phyloP scores from a whole-genome alignment of 148 eudicot genomes.

The Pharnaceum exiguum region DNA sequence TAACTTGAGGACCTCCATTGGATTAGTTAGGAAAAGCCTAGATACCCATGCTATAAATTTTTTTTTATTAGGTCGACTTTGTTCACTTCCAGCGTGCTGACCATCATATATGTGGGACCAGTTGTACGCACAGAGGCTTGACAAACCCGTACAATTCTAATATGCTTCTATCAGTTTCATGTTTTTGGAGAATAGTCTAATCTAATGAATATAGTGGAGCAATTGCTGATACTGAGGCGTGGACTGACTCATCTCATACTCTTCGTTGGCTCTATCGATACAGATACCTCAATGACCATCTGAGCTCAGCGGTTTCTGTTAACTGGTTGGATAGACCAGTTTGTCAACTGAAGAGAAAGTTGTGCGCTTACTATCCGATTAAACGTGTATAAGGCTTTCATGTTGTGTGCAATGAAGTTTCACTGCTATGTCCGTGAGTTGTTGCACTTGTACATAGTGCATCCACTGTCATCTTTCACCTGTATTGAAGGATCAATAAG shows the following conservation, averaged over 20 bases:
- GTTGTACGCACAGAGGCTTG: too few species aligned
- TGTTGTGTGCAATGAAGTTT: slow-evolving; percentile 90
- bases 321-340: slow-evolving; percentile 50
- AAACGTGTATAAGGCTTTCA: slow-evolving; percentile 72
- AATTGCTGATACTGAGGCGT: not conserved
- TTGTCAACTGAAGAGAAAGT: slow-evolving; percentile 42
- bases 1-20: too few species aligned
- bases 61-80: too few species aligned
- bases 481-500: slow-evolving; percentile 51
- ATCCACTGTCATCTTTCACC: slow-evolving; percentile 23
- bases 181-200: too few species aligned
- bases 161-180: too few species aligned
- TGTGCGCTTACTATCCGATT: slow-evolving; percentile 70
- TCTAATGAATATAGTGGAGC: not conserved
- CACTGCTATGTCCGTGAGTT: slow-evolving; percentile 58
- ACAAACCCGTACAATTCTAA: too few species aligned
- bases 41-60: too few species aligned
- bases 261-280: slow-evolving; percentile 2
- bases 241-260: not conserved
- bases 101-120: too few species aligned
- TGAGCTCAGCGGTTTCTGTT: slow-evolving; percentile 68
- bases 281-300: slow-evolving; percentile 62
- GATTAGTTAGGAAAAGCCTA: too few species aligned
- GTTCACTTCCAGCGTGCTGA: too few species aligned
- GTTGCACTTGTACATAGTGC: slow-evolving; percentile 35